Evolutionary conservation across 805 yeast genomes (phyloP).

Genomic region (Metschnikowia peoriensis): DNA sequence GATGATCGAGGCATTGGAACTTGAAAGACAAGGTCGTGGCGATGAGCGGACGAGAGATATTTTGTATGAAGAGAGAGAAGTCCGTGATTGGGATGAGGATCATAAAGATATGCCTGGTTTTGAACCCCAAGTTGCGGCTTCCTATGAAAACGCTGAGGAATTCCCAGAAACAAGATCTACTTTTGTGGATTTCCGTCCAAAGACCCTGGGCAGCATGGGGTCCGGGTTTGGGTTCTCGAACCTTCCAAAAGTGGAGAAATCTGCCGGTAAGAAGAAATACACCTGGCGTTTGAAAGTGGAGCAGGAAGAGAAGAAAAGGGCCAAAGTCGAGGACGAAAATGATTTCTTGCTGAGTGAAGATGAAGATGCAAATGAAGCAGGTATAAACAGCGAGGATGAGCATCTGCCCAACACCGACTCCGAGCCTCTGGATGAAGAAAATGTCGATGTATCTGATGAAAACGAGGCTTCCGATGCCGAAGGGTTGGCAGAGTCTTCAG

Average conservation of each 20-base stretch:
- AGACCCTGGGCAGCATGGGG: conserved; percentile 57
- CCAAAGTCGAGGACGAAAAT: conserved; percentile 54
- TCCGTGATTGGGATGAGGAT: conserved; percentile 54
- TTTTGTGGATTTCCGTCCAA: conserved; percentile 73
- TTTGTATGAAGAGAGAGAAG: conserved; percentile 66
- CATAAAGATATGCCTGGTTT: background rate
- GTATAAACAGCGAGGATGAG: conserved; percentile 20
- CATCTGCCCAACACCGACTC: conserved; percentile 9
- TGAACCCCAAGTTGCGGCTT: background rate
- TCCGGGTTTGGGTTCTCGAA: conserved; percentile 68
- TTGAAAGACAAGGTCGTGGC: conserved; percentile 71
- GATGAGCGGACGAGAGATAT: conserved; percentile 60
- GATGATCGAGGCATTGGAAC: conserved; percentile 68
- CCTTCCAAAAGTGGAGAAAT: conserved; percentile 45
- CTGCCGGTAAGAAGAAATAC: conserved; percentile 46
- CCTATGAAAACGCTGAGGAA: conserved; percentile 2
- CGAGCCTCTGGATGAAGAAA: conserved; percentile 7
- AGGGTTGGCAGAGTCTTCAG: background rate
- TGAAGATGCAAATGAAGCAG: conserved; percentile 19
- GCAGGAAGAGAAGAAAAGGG: conserved; percentile 36
- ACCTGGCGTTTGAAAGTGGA: conserved; percentile 61
- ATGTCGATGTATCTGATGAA: background rate
- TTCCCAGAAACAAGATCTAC: conserved; percentile 26
- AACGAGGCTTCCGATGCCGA: background rate
- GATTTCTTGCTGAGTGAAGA: conserved; percentile 50